A percentile compares a stretch with the other conserved stretches of the same genome.
These are phyloP conservation scores for Xanthoconium purpureum DNA, from an alignment of 768 basidiomycete genomes.

Conservation along the genomic window DNA sequence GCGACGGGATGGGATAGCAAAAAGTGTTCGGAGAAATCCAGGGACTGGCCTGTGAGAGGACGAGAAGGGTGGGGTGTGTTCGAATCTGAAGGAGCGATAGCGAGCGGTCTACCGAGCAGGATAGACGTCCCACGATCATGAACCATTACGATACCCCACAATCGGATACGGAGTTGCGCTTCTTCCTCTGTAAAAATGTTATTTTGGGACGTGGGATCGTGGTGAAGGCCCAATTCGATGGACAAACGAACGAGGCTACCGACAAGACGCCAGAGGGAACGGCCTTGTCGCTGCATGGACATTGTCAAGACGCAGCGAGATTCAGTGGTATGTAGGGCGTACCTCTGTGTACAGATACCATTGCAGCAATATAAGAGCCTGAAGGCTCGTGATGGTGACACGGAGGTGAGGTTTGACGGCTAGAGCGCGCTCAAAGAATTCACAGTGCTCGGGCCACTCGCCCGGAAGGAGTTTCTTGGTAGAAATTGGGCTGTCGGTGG, in stretches of 20 bases:
- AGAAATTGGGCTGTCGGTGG: constrained; percentile 34
- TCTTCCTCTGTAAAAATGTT: constrained; percentile 70
- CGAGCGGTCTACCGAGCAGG: constrained; percentile 80
- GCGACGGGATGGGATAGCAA: constrained; percentile 70
- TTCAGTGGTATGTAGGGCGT: constrained; percentile 14
- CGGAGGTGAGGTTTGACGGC: constrained; percentile 77
- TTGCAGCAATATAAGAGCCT: constrained; percentile 79
- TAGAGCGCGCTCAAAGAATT: constrained; percentile 79
- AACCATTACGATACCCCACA: constrained; percentile 83
- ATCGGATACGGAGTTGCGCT: constrained; percentile 70
- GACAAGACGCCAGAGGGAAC: constrained; percentile 84
- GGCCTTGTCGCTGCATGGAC: constrained; percentile 70
- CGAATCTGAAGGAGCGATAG: constrained; percentile 77
- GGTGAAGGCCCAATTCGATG: constrained; percentile 82
- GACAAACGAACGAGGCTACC: constrained; percentile 80
- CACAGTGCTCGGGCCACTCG: constrained; percentile 77
- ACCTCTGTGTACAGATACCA: constrained; percentile 92
- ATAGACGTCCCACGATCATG: constrained; percentile 89
- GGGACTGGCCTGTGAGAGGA: constrained; percentile 23
- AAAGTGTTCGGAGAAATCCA: constrained; percentile 77
- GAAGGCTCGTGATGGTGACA: constrained; percentile 78
- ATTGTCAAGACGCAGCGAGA: constrained; percentile 4
- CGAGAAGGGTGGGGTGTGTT: constrained; percentile 73
- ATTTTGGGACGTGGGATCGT: constrained; percentile 71
- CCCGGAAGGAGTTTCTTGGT: constrained; percentile 56